Evolutionary conservation across 805 yeast genomes (phyloP).

Genomic region (Blastobotrys parvus): DNA sequence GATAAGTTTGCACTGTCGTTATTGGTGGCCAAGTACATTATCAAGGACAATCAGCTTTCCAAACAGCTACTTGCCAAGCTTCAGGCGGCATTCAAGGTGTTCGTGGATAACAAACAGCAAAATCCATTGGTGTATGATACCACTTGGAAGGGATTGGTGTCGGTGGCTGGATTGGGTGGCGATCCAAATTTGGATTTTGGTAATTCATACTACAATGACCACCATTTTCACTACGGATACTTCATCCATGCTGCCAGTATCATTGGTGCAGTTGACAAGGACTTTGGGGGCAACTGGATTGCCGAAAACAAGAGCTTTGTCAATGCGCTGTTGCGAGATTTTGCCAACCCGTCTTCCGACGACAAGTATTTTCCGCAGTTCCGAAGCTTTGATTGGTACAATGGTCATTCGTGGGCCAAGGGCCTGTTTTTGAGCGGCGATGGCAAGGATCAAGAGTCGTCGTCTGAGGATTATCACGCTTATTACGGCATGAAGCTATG

Average conservation of each 20-base stretch:
- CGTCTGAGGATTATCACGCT: constrained; percentile 65
- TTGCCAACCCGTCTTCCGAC: constrained; percentile 47
- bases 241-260: constrained; percentile 77
- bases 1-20: constrained; percentile 78
- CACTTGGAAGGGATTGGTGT: constrained; percentile 69
- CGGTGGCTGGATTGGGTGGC: constrained; percentile 48
- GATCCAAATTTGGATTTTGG: constrained; percentile 61
- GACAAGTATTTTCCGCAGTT: constrained; percentile 56
- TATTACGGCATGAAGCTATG: constrained; percentile 63
- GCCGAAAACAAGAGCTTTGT: constrained; percentile 45
- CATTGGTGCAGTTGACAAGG: constrained; percentile 55
- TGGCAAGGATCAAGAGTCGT: constrained; percentile 65
- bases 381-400: constrained; percentile 61
- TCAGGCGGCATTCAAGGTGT: constrained; percentile 56
- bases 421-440: constrained; percentile 56
- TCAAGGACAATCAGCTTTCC: constrained; percentile 46
- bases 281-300: constrained; percentile 46
- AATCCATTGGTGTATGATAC: constrained; percentile 65
- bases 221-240: constrained; percentile 83
- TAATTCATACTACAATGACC: constrained; percentile 72
- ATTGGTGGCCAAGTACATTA: constrained; percentile 52
- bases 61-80: constrained; percentile 42
- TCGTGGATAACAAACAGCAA: constrained; percentile 53
- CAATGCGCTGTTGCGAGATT: constrained; percentile 55
- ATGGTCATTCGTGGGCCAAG: constrained; percentile 70